Conservation (phyloP, 106 monocot species). For the Dioscorea alata region DNA sequence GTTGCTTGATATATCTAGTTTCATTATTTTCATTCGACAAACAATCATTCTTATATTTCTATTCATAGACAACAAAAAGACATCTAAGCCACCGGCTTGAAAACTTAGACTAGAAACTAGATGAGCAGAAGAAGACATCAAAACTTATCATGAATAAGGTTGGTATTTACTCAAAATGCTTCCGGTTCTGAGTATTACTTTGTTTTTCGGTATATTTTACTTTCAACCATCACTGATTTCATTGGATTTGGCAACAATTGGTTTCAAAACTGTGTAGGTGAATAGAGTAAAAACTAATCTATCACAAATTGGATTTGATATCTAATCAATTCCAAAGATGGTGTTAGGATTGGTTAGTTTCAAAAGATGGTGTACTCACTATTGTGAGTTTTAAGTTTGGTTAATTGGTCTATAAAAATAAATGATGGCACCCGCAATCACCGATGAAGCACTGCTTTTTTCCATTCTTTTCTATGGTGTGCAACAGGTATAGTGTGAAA, state of each 20-base stretch:
- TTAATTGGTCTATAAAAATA: no score
- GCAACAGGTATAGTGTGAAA: no score
- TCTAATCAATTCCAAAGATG: conserved; percentile 68
- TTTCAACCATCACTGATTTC: no score
- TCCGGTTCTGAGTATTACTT: background rate
- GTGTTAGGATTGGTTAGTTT: conserved; percentile 57
- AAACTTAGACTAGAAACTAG: conserved; percentile 72
- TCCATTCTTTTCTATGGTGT: no score
- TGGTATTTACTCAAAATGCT: conserved; percentile 1
- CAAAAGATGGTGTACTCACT: no score
- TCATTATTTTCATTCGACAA: background rate
- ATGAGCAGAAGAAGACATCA: conserved; percentile 73
- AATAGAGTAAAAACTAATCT: conserved; percentile 63
- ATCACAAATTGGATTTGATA: conserved; percentile 85
- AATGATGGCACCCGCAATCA: no score
- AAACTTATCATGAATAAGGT: conserved; percentile 79
- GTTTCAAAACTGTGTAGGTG: conserved; percentile 32
- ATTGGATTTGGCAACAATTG: no score
- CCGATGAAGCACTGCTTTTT: no score
- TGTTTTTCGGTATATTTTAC: background rate
- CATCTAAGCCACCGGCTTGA: conserved; percentile 79
- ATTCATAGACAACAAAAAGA: conserved; percentile 58
- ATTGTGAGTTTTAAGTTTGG: no score
- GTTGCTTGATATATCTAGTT: background rate
- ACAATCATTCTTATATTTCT: background rate